These are phyloP conservation scores for Calonectria hongkongensis DNA, from an alignment of 2,329 filamentous ascomycete species.

Conservation along the genomic window DNA sequence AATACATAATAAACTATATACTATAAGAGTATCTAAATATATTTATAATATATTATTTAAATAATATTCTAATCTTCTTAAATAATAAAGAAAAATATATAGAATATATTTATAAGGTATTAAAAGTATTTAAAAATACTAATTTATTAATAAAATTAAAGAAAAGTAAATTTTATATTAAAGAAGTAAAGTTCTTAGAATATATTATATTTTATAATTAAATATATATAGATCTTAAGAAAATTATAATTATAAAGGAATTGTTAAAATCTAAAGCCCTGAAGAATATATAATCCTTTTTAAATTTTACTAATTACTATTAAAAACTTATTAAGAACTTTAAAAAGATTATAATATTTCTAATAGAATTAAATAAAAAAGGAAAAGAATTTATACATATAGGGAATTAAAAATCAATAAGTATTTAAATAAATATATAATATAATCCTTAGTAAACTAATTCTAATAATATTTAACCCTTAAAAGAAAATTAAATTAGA, in stretches of 20 bases:
- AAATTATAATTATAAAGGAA: constrained; percentile 39
- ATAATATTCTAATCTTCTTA: too few relatives aligned
- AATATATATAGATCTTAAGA: constrained; percentile 42
- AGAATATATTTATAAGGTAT: constrained; percentile 35
- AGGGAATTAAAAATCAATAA: constrained; percentile 41
- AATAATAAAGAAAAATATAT: neutral
- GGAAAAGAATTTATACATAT: constrained; percentile 43
- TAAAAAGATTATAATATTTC: constrained; percentile 13
- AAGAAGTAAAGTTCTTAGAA: neutral
- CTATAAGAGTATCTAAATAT: constrained; percentile 51
- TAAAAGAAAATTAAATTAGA: constrained; percentile 37
- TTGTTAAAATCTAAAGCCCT: neutral
- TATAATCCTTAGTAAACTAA: constrained; percentile 29
- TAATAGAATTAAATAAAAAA: constrained; percentile 40
- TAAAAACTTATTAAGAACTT: constrained; percentile 44
- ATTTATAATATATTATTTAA: neutral
- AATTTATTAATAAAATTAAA: too few relatives aligned
- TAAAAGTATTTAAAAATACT: too few relatives aligned
- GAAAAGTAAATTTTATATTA: too few relatives aligned
- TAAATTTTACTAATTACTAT: neutral
- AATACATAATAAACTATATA: constrained; percentile 46
- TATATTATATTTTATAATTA: constrained; percentile 37
- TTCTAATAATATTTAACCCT: constrained; percentile 37
- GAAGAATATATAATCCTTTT: constrained; percentile 45
- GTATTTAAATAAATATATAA: constrained; percentile 35